Base-by-base conservation (phyloP, 306 rosid genomes). In the Cucumis melo region DNA sequence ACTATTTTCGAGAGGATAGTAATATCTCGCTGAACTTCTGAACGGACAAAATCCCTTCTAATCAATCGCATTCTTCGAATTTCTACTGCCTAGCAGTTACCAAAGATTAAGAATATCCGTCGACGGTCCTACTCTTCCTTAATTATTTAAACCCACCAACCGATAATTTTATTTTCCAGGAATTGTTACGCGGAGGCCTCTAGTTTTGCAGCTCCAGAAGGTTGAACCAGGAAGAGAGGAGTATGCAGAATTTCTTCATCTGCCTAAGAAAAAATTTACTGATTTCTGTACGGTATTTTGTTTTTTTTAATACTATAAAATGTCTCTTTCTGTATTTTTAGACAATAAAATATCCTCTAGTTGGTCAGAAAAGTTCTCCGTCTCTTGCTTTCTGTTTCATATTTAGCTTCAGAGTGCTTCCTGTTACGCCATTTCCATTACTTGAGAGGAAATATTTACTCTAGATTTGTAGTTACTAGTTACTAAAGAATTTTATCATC, bases 171-270 rank as follows among this genome's bases (percentile, higher is more conserved):
- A 66, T 0, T 73, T 61, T 63, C 48, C 83, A 91, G 98, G 98
- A 75, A 93, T 93, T 82, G 97, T 93, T 80, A 93, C 98, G 12
- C 89, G 98, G 78, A 93, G 98, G 82, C 98, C 97, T 27, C 82
- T 93, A 83, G 97, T 93, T 73, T 83, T 93, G 89, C 98, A 91
- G 84, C 88, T 93, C 76, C 87, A 91, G 65, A 85, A 86, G 84
- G 74, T 70, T 19, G 90, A 89, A 53, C 80, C 78, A 56, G 91
- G 93, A 14, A 27, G 72, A n/a, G 81, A 84, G 77, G 97, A 91
- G 16, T 81, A 89, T 82, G 95, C 97, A 0, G 97, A 87, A 78
- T 91, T 91, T 82, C 92, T 89, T 76, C 97, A 89, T 81, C 66
- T 88, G 85, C 91, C 91, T 0, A 87, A 82, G 82, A 89, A 83